Evolutionary conservation across 768 basidiomycete species (phyloP), one percentile per base, ranked within the genome.

Genomic region (Gloeophyllum trabeum): DNA sequence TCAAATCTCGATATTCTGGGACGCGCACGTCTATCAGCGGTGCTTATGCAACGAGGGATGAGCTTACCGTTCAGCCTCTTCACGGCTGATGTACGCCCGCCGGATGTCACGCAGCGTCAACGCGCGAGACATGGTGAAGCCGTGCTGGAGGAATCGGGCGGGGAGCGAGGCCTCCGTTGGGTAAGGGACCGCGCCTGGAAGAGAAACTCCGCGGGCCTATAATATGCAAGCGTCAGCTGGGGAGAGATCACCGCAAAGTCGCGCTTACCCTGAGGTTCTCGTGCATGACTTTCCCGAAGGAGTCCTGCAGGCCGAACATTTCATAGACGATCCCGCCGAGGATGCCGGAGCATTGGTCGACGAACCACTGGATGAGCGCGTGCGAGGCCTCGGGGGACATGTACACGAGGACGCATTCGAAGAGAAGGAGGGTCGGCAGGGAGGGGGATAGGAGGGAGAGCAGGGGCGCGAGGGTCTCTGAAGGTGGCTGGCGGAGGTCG

Each of bases 351-450:
- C 75, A 79, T 43, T 68, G 69, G 43, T 73, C 63, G 2, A 72
- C 66, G 53, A 93, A 91, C 85, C 87, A 93, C 26, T 63, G 58
- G 2, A 96, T 62, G 10, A 96, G 54, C 1, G 62, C 63, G 22
- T 71, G 65, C 1, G 81, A 81, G 3, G 68, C 63, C 3, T 61
- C 54, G 0, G 86, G 78, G 0, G 64, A 52, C 71, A 97, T 85
- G 61, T 99, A 97, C 12, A 79, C 90, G 42, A 96, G 71, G 14
- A 97, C 86, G 51, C 94, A 98, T 68, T 98, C 94, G 46, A 89
- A 91, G 6, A 97, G 62, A 19, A 97, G 66, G 2, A 97, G 72
- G 1, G 91, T 93, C 3, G 93, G 90, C 10, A 79, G 53, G 2
- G 66, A 50, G 0, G 75, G 67, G 13, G 83, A 79, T 24, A 94